These are phyloP conservation scores for Poterioochromonas sp. DNA, from an alignment of 352 stramenopile genomes.

Conservation along the genomic window DNA sequence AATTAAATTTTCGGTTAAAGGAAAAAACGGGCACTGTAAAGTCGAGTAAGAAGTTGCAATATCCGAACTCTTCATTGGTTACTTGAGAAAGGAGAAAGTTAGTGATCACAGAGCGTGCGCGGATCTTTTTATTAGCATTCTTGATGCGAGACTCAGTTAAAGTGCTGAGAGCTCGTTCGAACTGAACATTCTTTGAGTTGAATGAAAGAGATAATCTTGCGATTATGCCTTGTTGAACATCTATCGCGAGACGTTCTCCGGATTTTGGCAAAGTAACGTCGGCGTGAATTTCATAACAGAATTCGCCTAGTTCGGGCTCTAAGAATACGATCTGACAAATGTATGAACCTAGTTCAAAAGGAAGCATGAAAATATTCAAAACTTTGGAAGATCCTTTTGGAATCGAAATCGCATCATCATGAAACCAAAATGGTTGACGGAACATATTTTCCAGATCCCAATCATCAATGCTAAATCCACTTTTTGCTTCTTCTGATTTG, in stretches of 20 bases:
- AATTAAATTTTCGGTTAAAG: background rate
- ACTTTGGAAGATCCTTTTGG: conserved; percentile 45
- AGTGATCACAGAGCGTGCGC: background rate
- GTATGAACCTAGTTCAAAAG: conserved; percentile 72
- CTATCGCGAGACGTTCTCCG: background rate
- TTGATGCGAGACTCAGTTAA: conserved; percentile 58
- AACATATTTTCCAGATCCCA: background rate
- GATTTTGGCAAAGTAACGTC: conserved; percentile 59
- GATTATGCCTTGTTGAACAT: background rate
- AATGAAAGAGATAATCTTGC: conserved; percentile 50
- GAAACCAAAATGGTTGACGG: conserved; percentile 21
- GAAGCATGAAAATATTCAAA: conserved; percentile 73
- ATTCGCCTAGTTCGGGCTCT: conserved; percentile 81
- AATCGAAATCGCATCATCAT: background rate
- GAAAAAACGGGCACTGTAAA: background rate
- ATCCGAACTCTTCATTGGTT: conserved; percentile 6
- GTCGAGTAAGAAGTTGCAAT: conserved; percentile 1
- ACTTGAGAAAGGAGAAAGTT: background rate
- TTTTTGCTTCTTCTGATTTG: background rate
- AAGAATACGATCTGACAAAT: conserved; percentile 75
- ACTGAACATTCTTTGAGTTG: conserved; percentile 60
- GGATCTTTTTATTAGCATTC: conserved; percentile 12
- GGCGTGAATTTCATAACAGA: conserved; percentile 76
- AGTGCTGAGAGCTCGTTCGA: conserved; percentile 59
- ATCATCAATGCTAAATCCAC: background rate